Base-by-base conservation (phyloP, 768 basidiomycete genomes). In the Rhodotorula graminis region DNA sequence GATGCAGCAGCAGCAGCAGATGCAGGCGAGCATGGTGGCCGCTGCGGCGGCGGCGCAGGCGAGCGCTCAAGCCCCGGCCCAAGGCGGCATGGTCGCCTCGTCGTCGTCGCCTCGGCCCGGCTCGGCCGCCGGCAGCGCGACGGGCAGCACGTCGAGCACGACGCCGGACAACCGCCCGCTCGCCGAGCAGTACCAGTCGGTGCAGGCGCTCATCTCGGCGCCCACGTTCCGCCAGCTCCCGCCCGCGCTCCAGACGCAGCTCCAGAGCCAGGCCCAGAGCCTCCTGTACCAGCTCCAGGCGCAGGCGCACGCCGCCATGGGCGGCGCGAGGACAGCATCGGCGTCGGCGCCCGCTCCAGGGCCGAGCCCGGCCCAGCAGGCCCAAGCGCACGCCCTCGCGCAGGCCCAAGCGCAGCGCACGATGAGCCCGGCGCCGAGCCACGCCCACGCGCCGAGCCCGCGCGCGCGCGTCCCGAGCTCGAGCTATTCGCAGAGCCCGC, bases 261-360 rank as follows among this genome's bases (percentile, higher is more conserved):
- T 73, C 3, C 72, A 73, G 33, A n/a, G n/a, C 15, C 72, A 69
- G 31, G 72, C 72, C 2, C 64, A 65, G 50, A 15, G 40, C 23
- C 46, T 73, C 12, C 55, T 73, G 31, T 66, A 63, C 40, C 64
- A 69, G 55, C 65, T 73, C 55, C 72, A 73, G 57, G 55, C 55
- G 40, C 64, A 65, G 31, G 55, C 55, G n/a, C 64, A 65, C 23
- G 55, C 64, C 16, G 40, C 47, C 9, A 63, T 60, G 40, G 67
- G 46, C 46, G 47, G 27, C 31, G 46, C 61, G 27, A 44, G 70
- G 12, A 56, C 44, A 27, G 37, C 6, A 2, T 27, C 10, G 27
- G 29, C 7, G 3, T 15, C 23, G 37, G 55, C n/a, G 7, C 37
- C 5, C 9, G 37, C 37, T 4, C 37, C 37, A 4, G 37, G 37